Base-by-base conservation (phyloP, 2,329 filamentous ascomycete species). In the Pseudopithomyces chartarum region DNA sequence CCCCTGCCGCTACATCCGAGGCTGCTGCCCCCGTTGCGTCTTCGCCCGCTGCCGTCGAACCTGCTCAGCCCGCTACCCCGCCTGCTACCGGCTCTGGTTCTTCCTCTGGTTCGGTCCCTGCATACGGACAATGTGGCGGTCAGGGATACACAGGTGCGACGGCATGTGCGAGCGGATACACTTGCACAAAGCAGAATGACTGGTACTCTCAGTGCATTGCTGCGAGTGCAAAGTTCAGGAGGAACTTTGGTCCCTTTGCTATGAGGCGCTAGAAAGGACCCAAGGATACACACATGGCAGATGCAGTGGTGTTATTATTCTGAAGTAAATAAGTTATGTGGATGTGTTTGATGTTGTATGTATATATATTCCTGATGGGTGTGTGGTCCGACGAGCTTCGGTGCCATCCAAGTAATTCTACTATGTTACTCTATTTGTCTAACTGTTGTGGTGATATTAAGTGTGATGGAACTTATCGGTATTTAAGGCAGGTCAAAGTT, bases 111-210 rank as follows among this genome's bases (percentile, higher is more conserved):
- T 48, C 45, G 22, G 54, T 56, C n/a, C 58, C 44, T 29, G 60
- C 85, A 84, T 38, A 55, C 38, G 45, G 39, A 3, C 52, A 55
- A 10, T 50, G 52, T 39, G 52, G 52, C 15, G 52, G 52, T 17
- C 13, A 19, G 20, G 38, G 19, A 2, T 55, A 23, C 26, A 55
- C 13, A 3, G 52, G 52, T 8, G 46, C 38, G 5, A 38, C 45
- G 12, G 23, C 26, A 19, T 55, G 52, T 17, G 52, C 38, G 12
- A 11, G 23, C 4, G 45, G 52, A 1, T 38, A 32, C 15, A 34
- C 40, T 12, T 55, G 52, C 38, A 45, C 15, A 2, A 26, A 34
- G 19, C 7, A 19, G 19, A 55, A 55, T 19, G 38, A 48, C 36
- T 55, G 52, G 52, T 55, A 55, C 29, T 34, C 45, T 26, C 52